Percentiles rank a stretch among this genome's conserved stretches.
Evolutionary conservation across 768 basidiomycete genomes (phyloP).

Genomic region (Phanerochaete carnosa): DNA sequence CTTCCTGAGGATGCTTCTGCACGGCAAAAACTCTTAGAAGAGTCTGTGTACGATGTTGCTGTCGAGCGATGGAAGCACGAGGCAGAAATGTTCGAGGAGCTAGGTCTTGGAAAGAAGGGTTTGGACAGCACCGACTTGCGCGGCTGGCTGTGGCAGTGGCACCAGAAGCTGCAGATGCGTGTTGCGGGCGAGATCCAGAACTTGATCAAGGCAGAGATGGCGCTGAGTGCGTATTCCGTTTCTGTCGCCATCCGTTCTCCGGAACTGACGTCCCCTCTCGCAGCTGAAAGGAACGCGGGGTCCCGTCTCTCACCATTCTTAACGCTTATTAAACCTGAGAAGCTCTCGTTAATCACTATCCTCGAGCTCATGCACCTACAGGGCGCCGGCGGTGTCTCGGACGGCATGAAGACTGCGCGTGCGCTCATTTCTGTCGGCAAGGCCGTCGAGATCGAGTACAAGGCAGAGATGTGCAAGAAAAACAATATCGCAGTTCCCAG

Average conservation of each 20-base stretch:
- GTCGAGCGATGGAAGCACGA: constrained; percentile 66
- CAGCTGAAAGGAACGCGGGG: constrained; percentile 9
- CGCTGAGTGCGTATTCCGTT: constrained; percentile 18
- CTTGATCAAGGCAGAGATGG: constrained; percentile 37
- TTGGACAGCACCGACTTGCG: constrained; percentile 53
- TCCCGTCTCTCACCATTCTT: constrained; percentile 64
- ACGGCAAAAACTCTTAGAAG: constrained; percentile 81
- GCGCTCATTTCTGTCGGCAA: constrained; percentile 78
- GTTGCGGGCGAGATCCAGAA: constrained; percentile 49
- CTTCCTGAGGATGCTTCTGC: constrained; percentile 64
- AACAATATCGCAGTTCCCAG: constrained; percentile 44
- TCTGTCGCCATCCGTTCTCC: background rate
- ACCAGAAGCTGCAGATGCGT: constrained; percentile 50
- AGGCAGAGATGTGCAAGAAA: constrained; percentile 72
- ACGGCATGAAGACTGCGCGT: constrained; percentile 88
- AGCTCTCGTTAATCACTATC: constrained; percentile 85
- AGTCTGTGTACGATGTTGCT: constrained; percentile 83
- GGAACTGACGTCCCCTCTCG: background rate
- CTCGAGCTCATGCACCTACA: constrained; percentile 83
- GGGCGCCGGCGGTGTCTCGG: constrained; percentile 69
- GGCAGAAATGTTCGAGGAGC: constrained; percentile 49
- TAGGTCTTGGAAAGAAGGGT: constrained; percentile 49
- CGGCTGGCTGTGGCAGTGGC: constrained; percentile 88
- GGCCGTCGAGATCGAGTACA: constrained; percentile 88
- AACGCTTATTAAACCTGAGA: constrained; percentile 67